Evolutionary conservation across 176 grass and related monocot species (phyloP), one percentile per base, ranked within the genome.

Genomic region (Bonia amplexicaulis): DNA sequence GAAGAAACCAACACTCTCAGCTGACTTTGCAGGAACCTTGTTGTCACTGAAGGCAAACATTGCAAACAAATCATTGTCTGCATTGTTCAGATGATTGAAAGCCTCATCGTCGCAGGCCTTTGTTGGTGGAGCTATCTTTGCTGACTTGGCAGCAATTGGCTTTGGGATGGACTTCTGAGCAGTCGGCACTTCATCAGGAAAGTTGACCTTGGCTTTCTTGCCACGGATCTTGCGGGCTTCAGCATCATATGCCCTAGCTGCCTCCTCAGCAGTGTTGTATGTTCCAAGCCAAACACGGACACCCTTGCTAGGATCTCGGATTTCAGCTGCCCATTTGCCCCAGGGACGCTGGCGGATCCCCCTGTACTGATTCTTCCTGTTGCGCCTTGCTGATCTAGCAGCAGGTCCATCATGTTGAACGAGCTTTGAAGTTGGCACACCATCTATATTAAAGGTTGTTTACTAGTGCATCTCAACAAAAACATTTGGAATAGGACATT

Each of bases 271-370:
- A 5, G 94, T 97, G 64, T 85, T 82, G 89, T 91, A 97, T 66
- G 94, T 97, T 77, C 94, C 94, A 60, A 97, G 94, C 94, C 94
- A 97, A 60, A 97, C 93, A 40, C 93, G 91, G 40, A 95, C 88
- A 40, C 93, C 93, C 86, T 95, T 95, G 78, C 80, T 89, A 82
- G 92, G 92, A 51, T 94, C 92, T 25, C 92, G 85, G 73, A 94
- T 94, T 85, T 94, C 92, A 89, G 92, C 92, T 53, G 92, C 92
- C 92, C 92, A 94, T 87, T 94, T 94, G 1, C 92, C 92, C 92
- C 92, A 94, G 8, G 92, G 92, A 23, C 92, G 92, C 77, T 77
- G 86, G 68, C 94, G 84, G 61, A 97, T 93, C 42, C 94, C 94
- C 61, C 91, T 87, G 42, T 88, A 97, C 65, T 85, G 86, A 37